Percentiles rank a stretch among this genome's conserved stretches.
Evolutionary conservation across 108 stramenopile species (phyloP).

Genomic region (Cyclostephanos invisitatus): DNA sequence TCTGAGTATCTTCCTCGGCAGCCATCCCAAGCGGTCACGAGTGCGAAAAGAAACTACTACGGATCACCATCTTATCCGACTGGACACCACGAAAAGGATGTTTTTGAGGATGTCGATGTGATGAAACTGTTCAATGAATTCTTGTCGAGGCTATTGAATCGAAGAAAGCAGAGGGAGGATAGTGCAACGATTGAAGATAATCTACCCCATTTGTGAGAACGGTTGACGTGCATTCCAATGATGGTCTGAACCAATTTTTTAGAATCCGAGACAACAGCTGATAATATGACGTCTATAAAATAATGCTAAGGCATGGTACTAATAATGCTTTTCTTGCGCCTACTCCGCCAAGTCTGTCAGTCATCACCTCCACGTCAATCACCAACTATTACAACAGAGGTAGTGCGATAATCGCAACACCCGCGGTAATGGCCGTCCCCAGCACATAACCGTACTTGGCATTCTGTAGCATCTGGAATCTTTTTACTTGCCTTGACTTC

Average conservation of each 20-base stretch:
- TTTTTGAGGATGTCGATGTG: conserved; percentile 9
- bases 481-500: conserved; percentile 48
- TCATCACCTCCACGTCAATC: not conserved
- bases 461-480: conserved; percentile 67
- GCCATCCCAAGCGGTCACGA: not conserved
- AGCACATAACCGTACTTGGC: conserved; percentile 73
- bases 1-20: not conserved
- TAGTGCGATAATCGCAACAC: conserved; percentile 62
- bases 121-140: not conserved
- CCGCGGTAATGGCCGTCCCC: conserved; percentile 69
- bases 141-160: not conserved
- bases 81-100: not conserved
- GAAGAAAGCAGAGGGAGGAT: not conserved
- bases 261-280: too few species aligned
- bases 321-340: too few species aligned
- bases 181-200: not conserved
- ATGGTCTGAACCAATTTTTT: too few species aligned
- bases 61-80: not conserved
- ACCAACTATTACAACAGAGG: not conserved
- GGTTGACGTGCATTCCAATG: too few species aligned
- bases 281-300: too few species aligned
- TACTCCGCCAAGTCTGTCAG: not conserved
- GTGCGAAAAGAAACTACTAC: conserved; percentile 6
- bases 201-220: too few species aligned
- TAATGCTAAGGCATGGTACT: too few species aligned